Base-by-base conservation (phyloP, 2,329 filamentous ascomycete genomes). In the Sporothrix brunneoviolacea region DNA sequence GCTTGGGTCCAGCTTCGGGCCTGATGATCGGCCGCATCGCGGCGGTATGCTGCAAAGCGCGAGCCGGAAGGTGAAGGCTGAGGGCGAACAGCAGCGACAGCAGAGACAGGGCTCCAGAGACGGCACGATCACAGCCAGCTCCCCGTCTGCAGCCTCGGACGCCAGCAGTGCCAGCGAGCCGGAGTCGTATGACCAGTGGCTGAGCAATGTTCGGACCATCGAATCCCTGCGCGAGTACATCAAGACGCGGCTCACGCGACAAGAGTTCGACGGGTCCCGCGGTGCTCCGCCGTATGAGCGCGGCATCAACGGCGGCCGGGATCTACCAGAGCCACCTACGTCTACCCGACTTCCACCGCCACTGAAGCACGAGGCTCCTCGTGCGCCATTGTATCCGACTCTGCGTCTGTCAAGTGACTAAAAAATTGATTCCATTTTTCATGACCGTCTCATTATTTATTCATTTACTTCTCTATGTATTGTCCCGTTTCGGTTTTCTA, bases 1-100 rank as follows among this genome's bases (percentile, higher is more conserved):
- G 19, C 77, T 91, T 15, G 87, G 84, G 2, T 77, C 82, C 13
- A 82, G 70, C 60, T 85, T 84, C 56, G 80, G 83, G 52, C 71
- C 69, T 55, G 79, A 80, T 57, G 78, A 80, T 62, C 79, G 81
- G 43, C 79, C 82, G 45, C 79, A 82, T 53, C 84, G 80, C 30
- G 81, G 82, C 36, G 80, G 82, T 43, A 78, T 85, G 73, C 76
- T 86, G 37, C 83, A 86, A 67, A 75, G 76, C 47, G 75, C 76
- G 37, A 73, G 68, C 56, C 69, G 67, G 16, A 68, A 68, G 15
- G 67, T 73, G 33, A 63, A 45, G 36, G 36, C 27, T 21, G 21
- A 48, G 9, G 22, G 39, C 32, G 18, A 35, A 13, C 19, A 59
- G 58, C 22, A 7, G 64, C 68, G 6, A 74, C 73, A 0, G 73